Evolutionary conservation across 164 flowering plant species (phyloP), one percentile per base, ranked within the genome.

Genomic region (Magnolia changhungtana): DNA sequence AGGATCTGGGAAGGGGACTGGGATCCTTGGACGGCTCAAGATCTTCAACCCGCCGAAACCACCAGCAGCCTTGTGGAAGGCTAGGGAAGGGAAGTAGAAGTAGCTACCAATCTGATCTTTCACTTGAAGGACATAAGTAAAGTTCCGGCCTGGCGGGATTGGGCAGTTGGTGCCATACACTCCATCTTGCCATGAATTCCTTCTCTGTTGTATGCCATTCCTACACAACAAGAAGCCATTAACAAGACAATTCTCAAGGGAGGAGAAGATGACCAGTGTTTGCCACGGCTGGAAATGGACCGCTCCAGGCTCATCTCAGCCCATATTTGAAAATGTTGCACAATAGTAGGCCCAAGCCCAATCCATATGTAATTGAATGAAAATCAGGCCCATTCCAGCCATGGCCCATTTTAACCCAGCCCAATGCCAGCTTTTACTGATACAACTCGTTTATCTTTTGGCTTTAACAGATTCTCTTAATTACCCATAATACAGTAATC

Each of bases 141-240:
- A 90, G 87, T 96, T 96, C 80, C 82, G 85, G 13, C 97, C 88
- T 0, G 99, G 98, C n/a, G 85, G 94, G 77, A 96, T 96, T 5
- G 98, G 98, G 75, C 99, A 96, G 79, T 78, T 94, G 0, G 99
- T 96, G 49, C 99, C 99, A 21, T 61, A 78, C 1, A 89, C 86
- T 67, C 99, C 99, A 84, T 94, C 99, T 74, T 92, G 91, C 94
- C 94, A 96, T 76, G 99, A 96, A 71, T 94, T 96, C 83, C 90
- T 91, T 78, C 99, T 90, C 55, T 96, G 96, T 80, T 94, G 99
- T 64, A 96, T 31, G 13, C 99, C 99, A 77, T 94, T 87, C 99
- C 99, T 96, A 87, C 51, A 50, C 74, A 11, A 55, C 13, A 55
- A 55, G 61, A 55, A 55, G 18, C 61, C 61, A 55, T 55, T 8